Evolutionary conservation across 164 flowering plant species (phyloP), one percentile per base, ranked within the genome.

Genomic region (Piper betle): DNA sequence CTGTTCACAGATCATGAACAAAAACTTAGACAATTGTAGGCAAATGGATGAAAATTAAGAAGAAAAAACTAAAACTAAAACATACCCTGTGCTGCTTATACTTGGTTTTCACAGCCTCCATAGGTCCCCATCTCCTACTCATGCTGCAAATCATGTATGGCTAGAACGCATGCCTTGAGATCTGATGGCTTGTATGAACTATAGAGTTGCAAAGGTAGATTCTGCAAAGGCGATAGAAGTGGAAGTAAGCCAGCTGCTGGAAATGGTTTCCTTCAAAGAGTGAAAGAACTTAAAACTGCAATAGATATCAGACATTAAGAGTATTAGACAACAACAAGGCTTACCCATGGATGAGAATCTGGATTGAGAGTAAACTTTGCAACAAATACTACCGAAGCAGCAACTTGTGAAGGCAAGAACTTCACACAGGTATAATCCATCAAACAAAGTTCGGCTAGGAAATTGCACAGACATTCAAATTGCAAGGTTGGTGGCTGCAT

Each of bases 391-490:
- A 77, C 93, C 42, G 98, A 80, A 48, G 97, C 85, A 64, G 98
- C 96, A 43, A 89, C 75, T 66, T 75, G 12, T 19, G 97, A 92
- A 10, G 98, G 97, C 52, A 84, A 57, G 66, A 85, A 92, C 57
- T 77, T 72, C 9, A 86, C 68, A 71, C 85, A 83, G 0, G 62
- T 65, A 68, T 85, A 87, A 46, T 89, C 95, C 61, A 87, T 58
- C 68, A 92, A 76, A 64, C 95, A 84, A 48, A 89, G 67, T 71
- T 92, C 98, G 3, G 88, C 93, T 15, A 92, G 80, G 70, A 80
- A 92, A 69, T 72, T 80, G 13, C 82, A 79, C 58, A 92, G 64
- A 71, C 83, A 87, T 72, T 92, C 96, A 37, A 92, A 69, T 64
- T 72, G 79, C 77, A 85, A 59, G 70, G 69, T 73, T 25, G 78